phyloP scores from a whole-genome alignment of 2,329 filamentous ascomycete genomes.

The Aspergillus pseudonomiae region DNA sequence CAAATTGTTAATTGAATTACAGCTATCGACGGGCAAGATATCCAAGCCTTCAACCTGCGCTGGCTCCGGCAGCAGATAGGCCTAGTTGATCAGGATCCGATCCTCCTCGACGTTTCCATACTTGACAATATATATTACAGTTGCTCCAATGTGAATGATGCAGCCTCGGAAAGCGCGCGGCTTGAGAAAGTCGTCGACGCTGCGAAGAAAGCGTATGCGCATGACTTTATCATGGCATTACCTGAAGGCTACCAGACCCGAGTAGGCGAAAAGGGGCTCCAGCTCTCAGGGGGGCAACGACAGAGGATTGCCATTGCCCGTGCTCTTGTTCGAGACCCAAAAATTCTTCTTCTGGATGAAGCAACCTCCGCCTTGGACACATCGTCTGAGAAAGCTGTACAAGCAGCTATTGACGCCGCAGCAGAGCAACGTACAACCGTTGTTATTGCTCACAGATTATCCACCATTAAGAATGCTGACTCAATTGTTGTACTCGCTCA shows the following conservation, averaged over 20 bases:
- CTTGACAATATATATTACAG: slow-evolving; percentile 69
- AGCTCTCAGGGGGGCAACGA: slow-evolving; percentile 87
- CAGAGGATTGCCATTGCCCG: slow-evolving; percentile 86
- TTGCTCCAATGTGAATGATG: background rate
- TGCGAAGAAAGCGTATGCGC: slow-evolving; percentile 57
- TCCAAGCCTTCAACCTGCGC: slow-evolving; percentile 70
- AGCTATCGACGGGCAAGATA: slow-evolving; percentile 71
- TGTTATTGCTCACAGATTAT: slow-evolving; percentile 48
- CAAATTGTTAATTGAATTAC: background rate
- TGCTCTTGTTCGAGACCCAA: slow-evolving; percentile 76
- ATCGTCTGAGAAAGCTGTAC: slow-evolving; percentile 81
- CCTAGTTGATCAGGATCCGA: slow-evolving; percentile 83
- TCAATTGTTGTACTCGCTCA: slow-evolving; percentile 48
- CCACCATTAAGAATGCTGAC: slow-evolving; percentile 47
- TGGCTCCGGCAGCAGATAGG: slow-evolving; percentile 63
- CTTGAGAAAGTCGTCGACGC: slow-evolving; percentile 14
- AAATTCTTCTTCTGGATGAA: slow-evolving; percentile 84
- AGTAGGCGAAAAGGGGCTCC: slow-evolving; percentile 81
- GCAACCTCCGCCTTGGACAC: slow-evolving; percentile 87
- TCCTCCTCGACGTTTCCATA: slow-evolving; percentile 80
- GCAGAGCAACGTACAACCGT: slow-evolving; percentile 54
- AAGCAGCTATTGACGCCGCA: slow-evolving; percentile 75
- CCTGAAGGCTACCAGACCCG: slow-evolving; percentile 81
- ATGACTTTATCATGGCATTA: slow-evolving; percentile 74
- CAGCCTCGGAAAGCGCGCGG: background rate